These are phyloP conservation scores for Mycena vulgaris DNA, from an alignment of 768 basidiomycete species.

Conservation along the genomic window DNA sequence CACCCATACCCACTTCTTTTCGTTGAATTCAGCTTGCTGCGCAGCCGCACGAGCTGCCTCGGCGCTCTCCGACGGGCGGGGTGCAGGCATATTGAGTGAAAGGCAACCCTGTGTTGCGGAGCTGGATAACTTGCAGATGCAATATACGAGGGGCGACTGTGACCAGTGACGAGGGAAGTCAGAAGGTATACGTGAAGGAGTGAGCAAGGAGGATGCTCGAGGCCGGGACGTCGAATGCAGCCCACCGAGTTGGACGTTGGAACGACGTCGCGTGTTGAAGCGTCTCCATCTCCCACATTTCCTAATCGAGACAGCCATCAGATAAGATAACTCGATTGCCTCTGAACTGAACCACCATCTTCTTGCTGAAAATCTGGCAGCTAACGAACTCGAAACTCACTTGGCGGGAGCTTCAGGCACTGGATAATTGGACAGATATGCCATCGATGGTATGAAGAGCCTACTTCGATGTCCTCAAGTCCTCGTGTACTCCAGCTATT, in stretches of 20 bases:
- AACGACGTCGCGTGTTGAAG: neutral
- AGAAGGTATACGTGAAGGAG: neutral
- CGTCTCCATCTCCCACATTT: neutral
- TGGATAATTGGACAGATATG: too few species aligned
- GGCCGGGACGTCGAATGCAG: neutral
- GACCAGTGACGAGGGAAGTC: neutral
- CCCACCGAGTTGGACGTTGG: neutral
- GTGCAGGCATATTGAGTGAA: constrained; percentile 61
- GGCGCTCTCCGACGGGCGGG: constrained; percentile 65
- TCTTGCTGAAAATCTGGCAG: too few species aligned
- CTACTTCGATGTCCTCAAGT: too few species aligned
- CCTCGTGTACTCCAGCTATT: too few species aligned
- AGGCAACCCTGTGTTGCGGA: constrained; percentile 23
- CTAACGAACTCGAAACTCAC: too few species aligned
- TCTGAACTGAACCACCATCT: too few species aligned
- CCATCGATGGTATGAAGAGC: too few species aligned
- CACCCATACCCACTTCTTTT: constrained; percentile 99
- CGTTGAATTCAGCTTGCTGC: constrained; percentile 95
- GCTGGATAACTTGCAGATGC: neutral
- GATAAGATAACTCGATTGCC: constrained; percentile 11
- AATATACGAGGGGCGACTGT: neutral
- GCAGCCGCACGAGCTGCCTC: constrained; percentile 90
- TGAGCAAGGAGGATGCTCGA: neutral
- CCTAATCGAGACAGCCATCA: neutral
- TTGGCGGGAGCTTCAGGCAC: too few species aligned